Base-by-base conservation (phyloP, 371 early-diverging fungal genomes). In the Apophysomyces variabilis region DNA sequence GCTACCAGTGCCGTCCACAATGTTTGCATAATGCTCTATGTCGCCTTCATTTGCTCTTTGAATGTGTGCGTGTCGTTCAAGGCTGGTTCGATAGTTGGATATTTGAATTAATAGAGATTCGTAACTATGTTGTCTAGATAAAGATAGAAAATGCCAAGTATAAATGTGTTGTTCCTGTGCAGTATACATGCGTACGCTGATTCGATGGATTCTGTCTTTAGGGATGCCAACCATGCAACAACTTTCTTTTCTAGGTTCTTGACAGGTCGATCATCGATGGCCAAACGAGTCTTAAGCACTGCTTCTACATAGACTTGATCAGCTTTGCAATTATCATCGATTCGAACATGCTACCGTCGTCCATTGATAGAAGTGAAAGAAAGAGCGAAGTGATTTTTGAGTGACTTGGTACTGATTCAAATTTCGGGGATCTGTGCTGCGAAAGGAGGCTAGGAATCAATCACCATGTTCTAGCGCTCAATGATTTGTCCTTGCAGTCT, bases 1-100 rank as follows among this genome's bases (percentile, higher is more conserved):
- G 57, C 37, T 72, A 80, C 83, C 79, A 39, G 81, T 84, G n/a
- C 72, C 50, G 5, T 70, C 61, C 11, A 76, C 72, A 54, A 76
- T 79, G 32, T 70, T 26, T 8, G 64, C 61, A 67, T 86, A 89
- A 61, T 77, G 68, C 26, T 63, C 46, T 44, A 81, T 72, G 66
- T 89, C 87, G 8, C 73, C 68, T 5, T 60, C 50, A 64, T 86
- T 86, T 64, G 83, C 85, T 16, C 71, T 69, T 64, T 80, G 84
- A 35, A 86, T 65, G 7, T 64, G 62, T 16, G 78, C 74, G 47
- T 75, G 74, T 18, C 81, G 74, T 41, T 72, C 72, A 43, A 80
- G 67, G 44, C 38, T 69, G 37, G 76, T 73, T 72, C 80, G 72
- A 60, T 82, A 84, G 16, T 69, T 72, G 21, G 71, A 39, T 18